Percentiles rank a stretch among this genome's conserved stretches.
These are phyloP conservation scores for Aureobasidium lini DNA, from an alignment of 2,329 filamentous ascomycete genomes.

Conservation along the genomic window DNA sequence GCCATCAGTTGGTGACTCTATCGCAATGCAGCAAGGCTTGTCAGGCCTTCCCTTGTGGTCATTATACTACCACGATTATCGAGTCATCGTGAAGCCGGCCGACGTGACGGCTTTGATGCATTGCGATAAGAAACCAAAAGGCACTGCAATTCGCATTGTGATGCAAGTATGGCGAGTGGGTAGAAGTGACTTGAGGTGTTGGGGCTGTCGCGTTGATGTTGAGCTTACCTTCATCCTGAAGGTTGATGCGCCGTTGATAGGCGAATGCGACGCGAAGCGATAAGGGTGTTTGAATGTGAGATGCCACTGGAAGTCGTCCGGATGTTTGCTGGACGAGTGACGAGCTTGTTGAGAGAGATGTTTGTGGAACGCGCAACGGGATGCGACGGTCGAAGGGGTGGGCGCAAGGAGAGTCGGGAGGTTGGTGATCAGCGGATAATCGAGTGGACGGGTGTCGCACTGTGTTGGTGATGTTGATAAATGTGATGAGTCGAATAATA, in stretches of 20 bases:
- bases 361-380: background rate
- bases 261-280: background rate
- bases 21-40: background rate
- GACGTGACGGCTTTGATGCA: background rate
- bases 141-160: background rate
- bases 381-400: background rate
- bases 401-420: background rate
- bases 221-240: conserved; percentile 15
- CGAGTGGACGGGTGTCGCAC: background rate
- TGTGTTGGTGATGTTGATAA: background rate
- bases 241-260: conserved; percentile 1
- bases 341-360: background rate
- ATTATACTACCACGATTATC: background rate
- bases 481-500: background rate
- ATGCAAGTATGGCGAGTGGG: background rate
- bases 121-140: background rate
- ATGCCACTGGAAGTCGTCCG: background rate
- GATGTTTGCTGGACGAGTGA: background rate
- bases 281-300: background rate
- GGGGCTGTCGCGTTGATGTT: background rate
- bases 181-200: background rate
- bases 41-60: background rate
- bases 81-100: background rate
- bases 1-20: background rate
- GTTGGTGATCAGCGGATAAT: background rate